phyloP scores from a whole-genome alignment of 2,329 filamentous ascomycete species.

The Talaromyces sp. region DNA sequence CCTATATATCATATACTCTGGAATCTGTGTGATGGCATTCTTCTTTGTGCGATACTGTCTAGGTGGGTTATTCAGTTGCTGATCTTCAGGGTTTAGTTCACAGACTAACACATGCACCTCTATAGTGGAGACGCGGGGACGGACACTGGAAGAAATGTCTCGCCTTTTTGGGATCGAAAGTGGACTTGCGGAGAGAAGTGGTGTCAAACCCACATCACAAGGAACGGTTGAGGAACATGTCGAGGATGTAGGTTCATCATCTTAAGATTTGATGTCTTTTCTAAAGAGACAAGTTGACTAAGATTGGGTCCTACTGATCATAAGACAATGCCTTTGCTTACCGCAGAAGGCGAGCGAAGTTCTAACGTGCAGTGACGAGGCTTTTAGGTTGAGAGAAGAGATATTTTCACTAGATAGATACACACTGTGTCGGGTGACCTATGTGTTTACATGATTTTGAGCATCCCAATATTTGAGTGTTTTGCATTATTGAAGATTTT shows the following conservation, averaged over 20 bases:
- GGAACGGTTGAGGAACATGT: conserved; percentile 4
- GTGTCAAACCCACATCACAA: not conserved
- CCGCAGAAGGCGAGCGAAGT: no score
- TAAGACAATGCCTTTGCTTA: no score
- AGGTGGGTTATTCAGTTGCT: conserved; percentile 7
- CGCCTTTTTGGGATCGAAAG: conserved; percentile 20
- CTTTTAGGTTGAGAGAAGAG: no score
- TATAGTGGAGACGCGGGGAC: conserved; percentile 20
- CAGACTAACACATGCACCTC: not conserved
- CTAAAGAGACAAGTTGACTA: not conserved
- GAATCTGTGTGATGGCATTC: conserved; percentile 20
- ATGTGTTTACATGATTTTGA: no score
- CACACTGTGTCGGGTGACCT: no score
- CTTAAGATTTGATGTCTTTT: not conserved
- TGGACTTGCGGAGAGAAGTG: conserved; percentile 13
- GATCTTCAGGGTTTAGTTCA: not conserved
- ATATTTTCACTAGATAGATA: no score
- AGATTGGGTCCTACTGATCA: no score
- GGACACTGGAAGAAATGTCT: conserved; percentile 21
- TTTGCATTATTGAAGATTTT: no score
- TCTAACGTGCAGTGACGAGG: no score
- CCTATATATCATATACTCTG: conserved; percentile 23
- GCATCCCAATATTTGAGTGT: no score
- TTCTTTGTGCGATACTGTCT: conserved; percentile 21
- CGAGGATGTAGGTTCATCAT: conserved; percentile 1